Base-by-base conservation (phyloP, 2,329 filamentous ascomycete species). In the Fusarium brevicatenulatum region DNA sequence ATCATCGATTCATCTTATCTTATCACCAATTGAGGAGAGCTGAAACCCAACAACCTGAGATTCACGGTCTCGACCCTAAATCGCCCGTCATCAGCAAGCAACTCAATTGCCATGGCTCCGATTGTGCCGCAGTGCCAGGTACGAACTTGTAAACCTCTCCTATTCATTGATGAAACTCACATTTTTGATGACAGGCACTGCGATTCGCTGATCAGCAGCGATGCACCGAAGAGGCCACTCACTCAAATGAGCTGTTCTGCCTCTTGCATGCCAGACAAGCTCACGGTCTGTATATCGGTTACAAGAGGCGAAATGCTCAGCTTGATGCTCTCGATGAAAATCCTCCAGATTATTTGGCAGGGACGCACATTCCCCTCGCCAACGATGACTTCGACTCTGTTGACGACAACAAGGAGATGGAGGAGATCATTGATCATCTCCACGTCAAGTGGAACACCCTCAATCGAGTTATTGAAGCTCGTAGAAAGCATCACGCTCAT, bases 141-240 rank as follows among this genome's bases (percentile, higher is more conserved):
- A 44, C 2, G 30, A 40, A 4, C 7, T 4, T 12, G 0, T 1
- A 23, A 7, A 1, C 3, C 2, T 32, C 8, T 0, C 3, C 15
- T 21, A 3, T 30, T 9, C 0, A 5, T 4, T 7, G 1, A 2
- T 5, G 16, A 16, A 2, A 11, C 21, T 37, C 3, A 68, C 36
- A 37, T 10, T 44, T 10, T 4, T 16, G 0, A 5, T 21, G 16
- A 44, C 19, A 76, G 73, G 76, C 76, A 34, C 36, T 78, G 12
- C 43, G 62, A 9, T 53, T 76, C 12, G 63, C 68, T 25, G 69
- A 77, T 39, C 60, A 52, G 1, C 57, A 97, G 90, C 72, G 95
- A 92, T 61, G 86, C 88, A 54, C 91, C 81, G 9, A 93, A 88
- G 66, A 76, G 30, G 75, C 75, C 25, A 77, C 77, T 15, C 63